A percentile compares a stretch with the other conserved stretches of the same genome.
phyloP scores from a whole-genome alignment of 441 rosid species.

The Daphne laureola region DNA sequence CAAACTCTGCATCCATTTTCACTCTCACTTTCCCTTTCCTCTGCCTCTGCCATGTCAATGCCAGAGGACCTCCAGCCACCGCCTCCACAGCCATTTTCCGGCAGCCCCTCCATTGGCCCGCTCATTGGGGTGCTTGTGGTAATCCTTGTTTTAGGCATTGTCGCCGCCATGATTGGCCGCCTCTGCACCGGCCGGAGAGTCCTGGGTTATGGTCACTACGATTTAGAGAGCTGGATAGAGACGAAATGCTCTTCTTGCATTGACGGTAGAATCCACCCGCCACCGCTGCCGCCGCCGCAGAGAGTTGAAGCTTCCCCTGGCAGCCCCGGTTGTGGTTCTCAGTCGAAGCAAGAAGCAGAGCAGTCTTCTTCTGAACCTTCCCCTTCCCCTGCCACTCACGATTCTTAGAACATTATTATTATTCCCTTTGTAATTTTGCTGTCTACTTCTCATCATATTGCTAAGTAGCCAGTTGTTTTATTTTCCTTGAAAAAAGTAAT shows the following conservation, averaged over 20 bases:
- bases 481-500: too few relatives aligned
- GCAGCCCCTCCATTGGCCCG: constrained; percentile 40
- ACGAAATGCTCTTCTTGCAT: constrained; percentile 60
- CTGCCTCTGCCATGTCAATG: constrained; percentile 27
- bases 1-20: constrained; percentile 2
- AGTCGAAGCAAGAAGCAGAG: constrained; percentile 21
- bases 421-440: not conserved
- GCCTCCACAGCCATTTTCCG: constrained; percentile 20
- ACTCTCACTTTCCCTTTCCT: not conserved
- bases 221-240: constrained; percentile 75
- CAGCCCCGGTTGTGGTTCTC: constrained; percentile 9
- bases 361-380: constrained; percentile 27
- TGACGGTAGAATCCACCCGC: constrained; percentile 48
- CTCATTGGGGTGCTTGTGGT: constrained; percentile 49
- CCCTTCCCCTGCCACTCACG: constrained; percentile 13
- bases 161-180: constrained; percentile 56
- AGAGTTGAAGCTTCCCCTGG: constrained; percentile 1
- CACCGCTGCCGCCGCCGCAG: constrained; percentile 5
- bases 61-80: constrained; percentile 42
- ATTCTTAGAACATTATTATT: constrained; percentile 6
- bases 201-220: constrained; percentile 47
- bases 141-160: constrained; percentile 32
- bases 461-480: too few relatives aligned
- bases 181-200: constrained; percentile 64
- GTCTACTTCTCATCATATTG: not conserved